Evolutionary conservation across 2,329 filamentous ascomycete genomes (phyloP), one percentile per base, ranked within the genome.

Genomic region (Microcyclospora tardicrescens): DNA sequence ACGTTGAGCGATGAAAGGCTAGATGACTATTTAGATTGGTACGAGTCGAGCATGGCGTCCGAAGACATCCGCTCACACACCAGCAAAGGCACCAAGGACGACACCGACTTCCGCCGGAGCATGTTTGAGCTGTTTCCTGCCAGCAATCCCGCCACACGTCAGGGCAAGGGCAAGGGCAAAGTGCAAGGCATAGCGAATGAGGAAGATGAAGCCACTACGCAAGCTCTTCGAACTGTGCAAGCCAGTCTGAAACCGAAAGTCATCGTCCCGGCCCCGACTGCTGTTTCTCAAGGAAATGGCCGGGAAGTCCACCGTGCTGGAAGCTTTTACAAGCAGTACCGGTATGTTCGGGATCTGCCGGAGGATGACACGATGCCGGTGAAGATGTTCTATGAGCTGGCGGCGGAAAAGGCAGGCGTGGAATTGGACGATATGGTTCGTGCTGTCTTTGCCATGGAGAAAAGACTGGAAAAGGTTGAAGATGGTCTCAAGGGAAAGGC

Each of bases 1-100:
- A 57, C 63, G 1, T 78, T 87, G 73, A 66, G 63, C 2, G 61
- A 67, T 5, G 61, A 68, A 15, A 70, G 81, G 45, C 62, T 89
- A 29, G 81, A 87, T 51, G 72, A 81, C 42, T 89, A 86, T 52
- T 68, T 93, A 59, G 75, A 84, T 58, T 91, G 81, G 77, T 87
- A 82, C 55, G 77, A 83, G 53, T 68, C 69, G 41, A 79, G 70
- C 33, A 83, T 77, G 66, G 59, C 75, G 34, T 64, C 67, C 44
- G 65, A 71, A 40, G 57, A 61, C 37, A 50, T 59, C 12, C 50
- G 57, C 10, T 55, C 60, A 27, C 51, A 54, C 10, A 45, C 49
- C 40, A 50, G 46, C 30, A 43, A 41, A 34, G 56, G 60, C 16
- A 58, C 58, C 27, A 61, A 66, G 19, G 66, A 65, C 43, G 56